Base-by-base conservation (phyloP, 1,284 basidiomycete species). In the Puccinia novopanici region DNA sequence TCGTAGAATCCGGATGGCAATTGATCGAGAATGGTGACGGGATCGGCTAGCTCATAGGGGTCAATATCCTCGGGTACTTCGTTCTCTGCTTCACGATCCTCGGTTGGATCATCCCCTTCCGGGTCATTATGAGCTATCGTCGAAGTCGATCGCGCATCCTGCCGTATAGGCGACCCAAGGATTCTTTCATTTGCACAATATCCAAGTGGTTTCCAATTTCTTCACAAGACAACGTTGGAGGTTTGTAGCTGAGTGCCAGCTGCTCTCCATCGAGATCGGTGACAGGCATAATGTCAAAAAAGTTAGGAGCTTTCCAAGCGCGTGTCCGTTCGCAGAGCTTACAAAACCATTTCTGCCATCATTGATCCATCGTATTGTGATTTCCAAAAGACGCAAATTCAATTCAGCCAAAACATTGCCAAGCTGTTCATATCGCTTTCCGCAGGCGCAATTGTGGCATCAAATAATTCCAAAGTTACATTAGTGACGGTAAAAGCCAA, bases 231-330 rank as follows among this genome's bases (percentile, higher is more conserved):
- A n/a, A n/a, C n/a, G n/a, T n/a, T n/a, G n/a, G n/a, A n/a, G n/a
- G 90, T 3, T 93, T 92, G 85, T 93, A 98, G 80, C 95, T 89
- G 65, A 98, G 86, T 93, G 98, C 98, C 84, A 99, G 92, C 82
- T 96, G 97, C 83, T 98, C 94, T 42, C 94, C 90, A 82, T 92
- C 90, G 84, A 98, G 93, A 82, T 91, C 89, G 45, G 93, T 92
- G 17, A 94, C 91, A 0, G 97, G 97, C 81, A 99, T 93, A 81
- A 99, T 95, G 85, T 99, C 96, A 68, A 95, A 90, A 88, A 96
- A 98, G 84, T 91, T 92, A n/a, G 93, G 92, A 22, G 84, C 84
- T 78, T 88, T 89, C 9, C 93, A 93, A 0, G 92, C 89, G 68
- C 92, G 89, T 5, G 92, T 98, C 91, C 88, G 98, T 92, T 0